A percentile compares a stretch with the other conserved stretches of the same genome.
phyloP scores from a whole-genome alignment of 2,329 filamentous ascomycete species.

The Penicillium sp. region DNA sequence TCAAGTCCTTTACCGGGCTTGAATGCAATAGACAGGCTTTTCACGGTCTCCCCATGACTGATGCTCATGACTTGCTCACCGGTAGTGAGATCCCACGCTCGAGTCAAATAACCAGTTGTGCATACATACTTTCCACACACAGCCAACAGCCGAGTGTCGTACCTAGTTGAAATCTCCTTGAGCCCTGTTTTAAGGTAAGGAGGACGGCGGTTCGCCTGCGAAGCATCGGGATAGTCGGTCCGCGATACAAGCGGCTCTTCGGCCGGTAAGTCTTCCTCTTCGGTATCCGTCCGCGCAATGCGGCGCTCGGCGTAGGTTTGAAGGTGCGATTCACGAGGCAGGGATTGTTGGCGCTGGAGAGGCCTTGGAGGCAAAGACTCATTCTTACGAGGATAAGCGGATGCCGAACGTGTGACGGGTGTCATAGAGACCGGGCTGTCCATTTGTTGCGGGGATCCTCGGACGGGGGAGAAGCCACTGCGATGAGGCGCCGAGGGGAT shows the following conservation, averaged over 20 bases:
- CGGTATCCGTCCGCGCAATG: constrained; percentile 42
- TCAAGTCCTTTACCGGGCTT: constrained; percentile 75
- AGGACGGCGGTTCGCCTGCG: constrained; percentile 77
- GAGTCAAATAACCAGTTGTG: constrained; percentile 79
- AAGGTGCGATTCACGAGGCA: constrained; percentile 27
- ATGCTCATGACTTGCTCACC: constrained; percentile 79
- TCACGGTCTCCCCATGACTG: constrained; percentile 79
- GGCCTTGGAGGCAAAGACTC: constrained; percentile 22
- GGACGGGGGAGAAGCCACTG: constrained; percentile 25
- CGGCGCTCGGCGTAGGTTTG: constrained; percentile 24
- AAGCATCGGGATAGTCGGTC: constrained; percentile 76
- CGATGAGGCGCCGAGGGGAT: constrained; percentile 17
- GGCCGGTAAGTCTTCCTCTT: constrained; percentile 48
- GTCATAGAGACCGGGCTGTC: constrained; percentile 14
- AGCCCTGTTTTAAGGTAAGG: constrained; percentile 70
- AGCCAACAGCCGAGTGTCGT: constrained; percentile 82
- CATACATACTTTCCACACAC: constrained; percentile 85
- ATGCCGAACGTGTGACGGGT: constrained; percentile 15
- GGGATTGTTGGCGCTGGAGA: constrained; percentile 29
- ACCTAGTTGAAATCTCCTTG: constrained; percentile 76
- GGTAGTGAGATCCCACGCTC: constrained; percentile 80
- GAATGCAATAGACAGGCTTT: constrained; percentile 77
- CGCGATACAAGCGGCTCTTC: constrained; percentile 53
- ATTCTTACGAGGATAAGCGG: constrained; percentile 10
- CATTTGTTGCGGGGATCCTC: constrained; percentile 14